Evolutionary conservation across 257 asterid species (phyloP), one percentile per base, ranked within the genome.

Genomic region (Coffea eugenioides): DNA sequence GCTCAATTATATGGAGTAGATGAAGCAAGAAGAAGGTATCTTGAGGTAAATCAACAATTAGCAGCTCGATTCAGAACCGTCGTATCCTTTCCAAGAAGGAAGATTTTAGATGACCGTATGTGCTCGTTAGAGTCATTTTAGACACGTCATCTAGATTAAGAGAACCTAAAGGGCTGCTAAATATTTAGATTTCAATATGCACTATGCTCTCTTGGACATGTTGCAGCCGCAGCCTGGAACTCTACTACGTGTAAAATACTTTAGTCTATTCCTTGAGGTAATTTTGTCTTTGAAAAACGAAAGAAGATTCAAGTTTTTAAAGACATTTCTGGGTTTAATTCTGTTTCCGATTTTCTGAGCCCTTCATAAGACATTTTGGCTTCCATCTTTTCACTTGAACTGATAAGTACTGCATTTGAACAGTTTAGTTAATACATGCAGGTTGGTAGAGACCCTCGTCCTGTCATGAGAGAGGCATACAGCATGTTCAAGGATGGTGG

Each of bases 371-470:
- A 41, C 16, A 31, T 7, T 52, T 71, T 41, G 78, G 31, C 27
- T 16, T 77, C 12, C 52, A 4, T 76, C 10, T 13, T 21, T 64
- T 48, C 21, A 51, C 11, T 34, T 34, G 31, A 25, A 70, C 68
- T 39, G 41, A 75, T 1, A 13, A 39, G n/a, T 4, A 18, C 23
- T 23, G 5, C 41, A 25, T 68, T 48, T 78, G 36, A 71, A 87
- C 78, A 57, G 80, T 75, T 81, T 69, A 31, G 61, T 49, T 79
- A 64, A 21, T 56, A 8, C 69, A 70, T 79, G 81, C 88, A 94
- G 97, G 97, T 95, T 67, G 97, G 97, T 81, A 77, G 67, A 84
- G 99, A 95, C 88, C 67, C 97, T 16, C 94, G 97, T 39, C 90
- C 97, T 75, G 91, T 86, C 78, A 95, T 95, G 97, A 84, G 93